Conservation (phyloP, 768 basidiomycete genomes). For the Lyophyllum shimeji region DNA sequence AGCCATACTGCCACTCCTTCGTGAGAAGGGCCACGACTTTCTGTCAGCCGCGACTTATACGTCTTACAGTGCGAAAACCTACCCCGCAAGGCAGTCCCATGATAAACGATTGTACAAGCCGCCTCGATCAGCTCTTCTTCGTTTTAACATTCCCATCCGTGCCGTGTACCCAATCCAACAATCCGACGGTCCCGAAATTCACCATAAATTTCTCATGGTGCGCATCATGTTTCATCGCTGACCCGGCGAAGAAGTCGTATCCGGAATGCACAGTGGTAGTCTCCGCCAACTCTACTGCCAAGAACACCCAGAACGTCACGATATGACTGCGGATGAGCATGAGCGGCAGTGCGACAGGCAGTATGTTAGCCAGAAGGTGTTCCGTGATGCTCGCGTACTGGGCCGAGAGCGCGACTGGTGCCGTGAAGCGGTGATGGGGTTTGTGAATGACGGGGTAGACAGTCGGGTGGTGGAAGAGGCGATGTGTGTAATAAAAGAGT, state of each 20-base stretch:
- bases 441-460: constrained; percentile 30
- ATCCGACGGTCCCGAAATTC: constrained; percentile 25
- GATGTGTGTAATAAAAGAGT: constrained; percentile 29
- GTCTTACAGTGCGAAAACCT: too few species aligned
- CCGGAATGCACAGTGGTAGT: constrained; percentile 30
- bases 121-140: constrained; percentile 5
- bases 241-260: constrained; percentile 25
- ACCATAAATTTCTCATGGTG: constrained; percentile 29
- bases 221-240: constrained; percentile 24
- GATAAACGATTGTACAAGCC: neutral
- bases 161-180: constrained; percentile 26
- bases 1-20: too few species aligned
- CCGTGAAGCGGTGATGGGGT: constrained; percentile 29
- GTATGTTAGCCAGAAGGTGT: constrained; percentile 27
- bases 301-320: constrained; percentile 27
- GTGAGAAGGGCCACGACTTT: too few species aligned
- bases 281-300: constrained; percentile 23
- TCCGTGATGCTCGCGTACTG: constrained; percentile 26
- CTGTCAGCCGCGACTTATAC: too few species aligned
- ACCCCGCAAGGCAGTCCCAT: neutral
- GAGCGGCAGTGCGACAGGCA: constrained; percentile 26
- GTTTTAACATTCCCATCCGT: constrained; percentile 9
- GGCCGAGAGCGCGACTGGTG: constrained; percentile 29
- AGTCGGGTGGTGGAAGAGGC: constrained; percentile 24
- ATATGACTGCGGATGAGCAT: constrained; percentile 24